Conservation (phyloP, 805 yeast species). For the Komagataella populi region DNA sequence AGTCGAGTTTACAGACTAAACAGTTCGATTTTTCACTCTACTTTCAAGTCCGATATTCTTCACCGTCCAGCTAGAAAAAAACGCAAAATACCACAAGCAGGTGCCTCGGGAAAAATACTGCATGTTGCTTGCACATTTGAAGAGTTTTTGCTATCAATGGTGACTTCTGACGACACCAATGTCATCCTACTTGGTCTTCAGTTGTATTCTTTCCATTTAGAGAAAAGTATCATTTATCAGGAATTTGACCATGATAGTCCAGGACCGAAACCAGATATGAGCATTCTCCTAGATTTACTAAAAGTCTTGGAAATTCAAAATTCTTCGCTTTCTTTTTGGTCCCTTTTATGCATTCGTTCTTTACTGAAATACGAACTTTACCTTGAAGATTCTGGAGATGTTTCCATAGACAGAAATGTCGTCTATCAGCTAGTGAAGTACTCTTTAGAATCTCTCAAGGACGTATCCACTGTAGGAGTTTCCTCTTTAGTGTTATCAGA, state of each 20-base stretch:
- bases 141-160: not conserved
- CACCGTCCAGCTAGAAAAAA: not conserved
- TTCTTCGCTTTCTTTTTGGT: not conserved
- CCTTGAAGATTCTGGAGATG: not conserved
- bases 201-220: not conserved
- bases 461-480: slow-evolving; percentile 10
- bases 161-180: not conserved
- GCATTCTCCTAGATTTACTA: not conserved
- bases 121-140: not conserved
- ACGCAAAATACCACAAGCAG: not conserved
- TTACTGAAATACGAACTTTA: not conserved
- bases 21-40: not conserved
- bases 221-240: not conserved
- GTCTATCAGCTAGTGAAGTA: slow-evolving; percentile 18
- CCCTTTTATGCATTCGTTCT: slow-evolving; percentile 4
- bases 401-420: not conserved
- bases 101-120: not conserved
- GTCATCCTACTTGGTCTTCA: not conserved
- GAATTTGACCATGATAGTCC: not conserved
- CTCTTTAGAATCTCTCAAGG: slow-evolving; percentile 23
- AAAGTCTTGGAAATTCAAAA: not conserved
- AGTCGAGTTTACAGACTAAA: not conserved
- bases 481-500: slow-evolving; percentile 20
- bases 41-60: not conserved
- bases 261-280: not conserved